Conservation (phyloP, 371 early-diverging fungal genomes). For the Phascolomyces articulosus region DNA sequence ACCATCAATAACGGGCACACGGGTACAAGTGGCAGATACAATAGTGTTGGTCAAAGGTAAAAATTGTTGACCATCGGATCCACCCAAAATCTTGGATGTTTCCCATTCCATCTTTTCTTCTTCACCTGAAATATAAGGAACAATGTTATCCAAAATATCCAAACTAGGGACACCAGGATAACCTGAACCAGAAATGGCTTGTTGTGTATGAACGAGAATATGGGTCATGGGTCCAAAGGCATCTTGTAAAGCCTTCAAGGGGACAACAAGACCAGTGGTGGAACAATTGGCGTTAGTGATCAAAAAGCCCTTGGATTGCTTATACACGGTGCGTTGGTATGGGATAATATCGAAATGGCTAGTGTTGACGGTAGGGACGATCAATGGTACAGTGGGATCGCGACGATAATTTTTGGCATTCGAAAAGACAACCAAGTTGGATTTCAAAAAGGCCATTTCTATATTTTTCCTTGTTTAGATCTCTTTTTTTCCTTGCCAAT, state of each 20-base stretch:
- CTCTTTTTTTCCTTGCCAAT: not conserved
- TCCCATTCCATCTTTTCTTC: conserved; percentile 97
- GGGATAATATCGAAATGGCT: conserved; percentile 81
- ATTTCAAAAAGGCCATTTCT: conserved; percentile 84
- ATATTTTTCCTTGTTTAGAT: conserved; percentile 2
- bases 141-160: conserved; percentile 94
- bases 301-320: conserved; percentile 81
- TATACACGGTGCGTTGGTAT: conserved; percentile 72
- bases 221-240: conserved; percentile 82
- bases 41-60: conserved; percentile 50
- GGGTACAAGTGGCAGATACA: conserved; percentile 94
- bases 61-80: conserved; percentile 52
- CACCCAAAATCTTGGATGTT: conserved; percentile 90
- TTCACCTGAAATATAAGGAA: conserved; percentile 95
- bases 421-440: conserved; percentile 88
- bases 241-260: conserved; percentile 89
- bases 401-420: conserved; percentile 97
- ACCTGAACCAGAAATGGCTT: conserved; percentile 96
- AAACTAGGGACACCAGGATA: conserved; percentile 95
- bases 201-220: conserved; percentile 88
- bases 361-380: conserved; percentile 92
- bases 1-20: conserved; percentile 96
- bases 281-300: conserved; percentile 98
- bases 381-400: conserved; percentile 85
- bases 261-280: conserved; percentile 92